Evolutionary conservation across 2,329 filamentous ascomycete species (phyloP).

Genomic region (Dactylellina parvicollis): DNA sequence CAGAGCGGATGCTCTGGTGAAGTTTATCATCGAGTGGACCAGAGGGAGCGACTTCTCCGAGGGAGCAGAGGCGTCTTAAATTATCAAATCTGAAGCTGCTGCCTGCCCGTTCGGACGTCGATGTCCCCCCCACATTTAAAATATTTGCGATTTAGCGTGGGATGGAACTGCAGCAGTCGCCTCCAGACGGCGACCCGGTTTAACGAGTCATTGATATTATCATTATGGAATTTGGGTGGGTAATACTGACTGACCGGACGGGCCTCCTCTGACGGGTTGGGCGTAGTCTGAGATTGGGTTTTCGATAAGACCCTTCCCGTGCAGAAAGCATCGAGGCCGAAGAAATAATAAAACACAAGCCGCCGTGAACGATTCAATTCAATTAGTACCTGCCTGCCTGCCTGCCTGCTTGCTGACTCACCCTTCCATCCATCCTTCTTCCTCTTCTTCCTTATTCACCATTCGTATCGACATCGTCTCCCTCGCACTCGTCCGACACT

Average conservation of each 20-base stretch:
- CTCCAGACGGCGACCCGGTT: conserved; percentile 11
- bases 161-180: too few relatives aligned
- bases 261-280: conserved; percentile 1
- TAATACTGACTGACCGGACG: neutral
- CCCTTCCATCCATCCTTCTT: neutral
- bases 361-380: neutral
- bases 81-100: neutral
- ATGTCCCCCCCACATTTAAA: too few relatives aligned
- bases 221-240: neutral
- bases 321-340: too few relatives aligned
- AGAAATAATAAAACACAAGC: too few relatives aligned
- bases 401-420: too few relatives aligned
- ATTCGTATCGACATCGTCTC: conserved; percentile 12
- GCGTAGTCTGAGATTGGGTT: neutral
- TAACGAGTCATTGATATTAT: neutral
- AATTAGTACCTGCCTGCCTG: neutral
- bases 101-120: neutral
- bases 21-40: too few relatives aligned
- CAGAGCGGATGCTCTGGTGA: too few relatives aligned
- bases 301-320: neutral
- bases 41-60: too few relatives aligned
- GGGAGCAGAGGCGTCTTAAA: neutral
- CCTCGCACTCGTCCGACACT: conserved; percentile 12
- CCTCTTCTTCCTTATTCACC: neutral
- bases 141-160: too few relatives aligned